Conservation (phyloP, 306 rosid species). For the Acacia crassicarpa region DNA sequence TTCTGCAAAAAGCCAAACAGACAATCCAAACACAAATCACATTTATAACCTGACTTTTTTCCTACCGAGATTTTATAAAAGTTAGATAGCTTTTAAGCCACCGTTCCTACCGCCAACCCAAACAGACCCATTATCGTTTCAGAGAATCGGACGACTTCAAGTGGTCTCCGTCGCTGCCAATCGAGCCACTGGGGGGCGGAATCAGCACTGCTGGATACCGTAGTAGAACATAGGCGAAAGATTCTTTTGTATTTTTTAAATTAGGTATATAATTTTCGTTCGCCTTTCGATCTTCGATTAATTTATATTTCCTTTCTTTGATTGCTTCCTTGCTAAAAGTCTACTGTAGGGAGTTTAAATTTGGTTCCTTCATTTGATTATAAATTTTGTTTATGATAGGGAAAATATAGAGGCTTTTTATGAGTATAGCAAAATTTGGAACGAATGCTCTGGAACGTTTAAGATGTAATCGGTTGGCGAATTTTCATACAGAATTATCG, state of each 20-base stretch:
- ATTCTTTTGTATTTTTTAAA: neutral
- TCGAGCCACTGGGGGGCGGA: neutral
- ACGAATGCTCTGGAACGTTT: constrained; percentile 53
- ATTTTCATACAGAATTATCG: constrained; percentile 11
- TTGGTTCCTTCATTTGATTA: neutral
- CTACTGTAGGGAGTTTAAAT: neutral
- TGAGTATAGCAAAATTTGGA: constrained; percentile 55
- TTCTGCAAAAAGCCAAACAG: no score
- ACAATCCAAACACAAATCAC: no score
- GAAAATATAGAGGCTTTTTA: constrained; percentile 46
- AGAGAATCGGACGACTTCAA: neutral
- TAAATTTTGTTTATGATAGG: constrained; percentile 27
- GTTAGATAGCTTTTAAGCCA: no score
- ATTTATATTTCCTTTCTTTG: neutral
- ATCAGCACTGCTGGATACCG: constrained; percentile 45
- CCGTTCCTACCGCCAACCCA: no score
- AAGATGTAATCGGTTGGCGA: constrained; percentile 59
- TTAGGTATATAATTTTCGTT: neutral
- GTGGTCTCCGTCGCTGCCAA: neutral
- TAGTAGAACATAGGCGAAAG: constrained; percentile 58
- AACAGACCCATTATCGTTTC: constrained; percentile 1
- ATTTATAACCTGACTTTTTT: no score
- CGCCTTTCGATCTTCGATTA: constrained; percentile 23
- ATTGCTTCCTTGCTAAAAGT: neutral
- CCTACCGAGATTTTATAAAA: no score